These are phyloP conservation scores for Cutaneotrichosporon mucoides DNA, from an alignment of 1,284 basidiomycete species.

Conservation along the genomic window DNA sequence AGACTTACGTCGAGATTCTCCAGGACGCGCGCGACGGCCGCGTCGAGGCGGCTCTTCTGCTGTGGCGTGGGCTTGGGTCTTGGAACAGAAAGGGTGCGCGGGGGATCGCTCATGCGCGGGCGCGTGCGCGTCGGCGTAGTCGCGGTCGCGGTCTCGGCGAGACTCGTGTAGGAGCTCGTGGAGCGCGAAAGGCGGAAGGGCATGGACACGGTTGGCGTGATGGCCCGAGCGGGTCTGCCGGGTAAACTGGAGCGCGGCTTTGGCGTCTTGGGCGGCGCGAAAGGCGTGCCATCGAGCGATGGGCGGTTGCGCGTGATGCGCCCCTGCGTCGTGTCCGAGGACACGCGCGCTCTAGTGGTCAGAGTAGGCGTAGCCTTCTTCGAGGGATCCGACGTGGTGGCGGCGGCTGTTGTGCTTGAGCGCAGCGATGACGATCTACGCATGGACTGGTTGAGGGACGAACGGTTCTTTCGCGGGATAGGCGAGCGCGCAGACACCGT, in stretches of 20 bases:
- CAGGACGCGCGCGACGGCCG: constrained; percentile 84
- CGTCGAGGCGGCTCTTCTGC: constrained; percentile 77
- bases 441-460: too few species aligned
- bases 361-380: neutral
- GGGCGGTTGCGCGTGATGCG: constrained; percentile 5
- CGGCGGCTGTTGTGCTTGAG: neutral
- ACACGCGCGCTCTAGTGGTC: neutral
- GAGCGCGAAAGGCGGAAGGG: constrained; percentile 14
- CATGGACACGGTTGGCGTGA: constrained; percentile 11
- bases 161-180: neutral
- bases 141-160: neutral
- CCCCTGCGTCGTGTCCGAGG: neutral
- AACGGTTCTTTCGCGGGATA: neutral
- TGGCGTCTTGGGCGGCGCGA: neutral
- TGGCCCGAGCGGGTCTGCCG: neutral
- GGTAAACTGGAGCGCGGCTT: neutral
- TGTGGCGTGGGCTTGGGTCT: constrained; percentile 28
- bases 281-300: constrained; percentile 5
- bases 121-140: constrained; percentile 3
- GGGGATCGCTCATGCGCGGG: neutral
- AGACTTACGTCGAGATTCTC: constrained; percentile 70
- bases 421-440: neutral
- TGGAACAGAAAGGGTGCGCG: neutral
- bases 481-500: neutral
- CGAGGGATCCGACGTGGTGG: neutral